Evolutionary conservation across 2,329 filamentous ascomycete species (phyloP).

Genomic region (Beauveria varroae): DNA sequence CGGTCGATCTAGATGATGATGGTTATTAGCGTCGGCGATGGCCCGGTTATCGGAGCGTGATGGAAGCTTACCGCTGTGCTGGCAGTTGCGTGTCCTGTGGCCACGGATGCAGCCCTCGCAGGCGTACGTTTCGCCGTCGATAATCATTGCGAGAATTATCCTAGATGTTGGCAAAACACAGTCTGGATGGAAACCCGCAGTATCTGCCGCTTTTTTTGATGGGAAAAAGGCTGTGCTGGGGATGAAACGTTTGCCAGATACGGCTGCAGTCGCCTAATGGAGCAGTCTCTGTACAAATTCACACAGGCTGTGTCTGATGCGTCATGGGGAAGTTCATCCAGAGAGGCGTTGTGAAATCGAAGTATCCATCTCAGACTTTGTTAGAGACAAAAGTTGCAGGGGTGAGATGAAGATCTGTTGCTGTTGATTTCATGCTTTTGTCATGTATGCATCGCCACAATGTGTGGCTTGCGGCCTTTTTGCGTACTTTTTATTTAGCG

Average conservation of each 20-base stretch:
- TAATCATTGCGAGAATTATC: neutral
- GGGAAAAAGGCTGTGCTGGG: neutral
- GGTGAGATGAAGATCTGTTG: neutral
- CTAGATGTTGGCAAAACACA: neutral
- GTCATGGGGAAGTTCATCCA: neutral
- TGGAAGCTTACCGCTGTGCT: conserved; percentile 18
- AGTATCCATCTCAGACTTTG: neutral
- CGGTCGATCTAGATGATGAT: neutral
- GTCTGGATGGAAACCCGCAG: neutral
- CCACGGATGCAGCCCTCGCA: conserved; percentile 11
- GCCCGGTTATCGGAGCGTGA: neutral
- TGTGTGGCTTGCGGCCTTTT: conserved; percentile 4
- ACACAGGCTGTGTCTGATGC: neutral
- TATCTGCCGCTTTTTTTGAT: neutral
- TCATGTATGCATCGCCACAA: neutral
- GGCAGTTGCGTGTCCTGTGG: conserved; percentile 10
- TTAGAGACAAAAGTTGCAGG: neutral
- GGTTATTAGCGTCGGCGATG: neutral
- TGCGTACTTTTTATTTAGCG: neutral
- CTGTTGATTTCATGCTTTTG: neutral
- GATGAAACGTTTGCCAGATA: neutral
- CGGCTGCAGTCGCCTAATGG: neutral
- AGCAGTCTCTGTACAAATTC: neutral
- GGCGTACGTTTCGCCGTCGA: conserved; percentile 9
- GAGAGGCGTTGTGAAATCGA: neutral